phyloP scores from a whole-genome alignment of 208 protist genomes.

The Leishmania tropica region DNA sequence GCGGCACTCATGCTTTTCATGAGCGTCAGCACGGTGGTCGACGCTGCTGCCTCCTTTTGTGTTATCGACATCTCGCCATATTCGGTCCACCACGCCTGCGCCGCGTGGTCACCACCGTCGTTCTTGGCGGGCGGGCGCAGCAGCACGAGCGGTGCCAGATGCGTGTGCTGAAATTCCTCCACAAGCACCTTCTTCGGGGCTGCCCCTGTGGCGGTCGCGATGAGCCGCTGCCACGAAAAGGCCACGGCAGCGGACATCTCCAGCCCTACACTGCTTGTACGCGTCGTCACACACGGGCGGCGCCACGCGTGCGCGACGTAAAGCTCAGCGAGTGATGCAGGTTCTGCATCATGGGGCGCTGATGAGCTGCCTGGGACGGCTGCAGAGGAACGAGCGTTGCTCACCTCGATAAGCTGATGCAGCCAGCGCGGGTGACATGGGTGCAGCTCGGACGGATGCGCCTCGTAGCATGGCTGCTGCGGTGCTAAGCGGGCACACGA shows the following conservation, averaged over 20 bases:
- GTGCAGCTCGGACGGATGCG: neutral
- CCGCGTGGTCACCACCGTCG: neutral
- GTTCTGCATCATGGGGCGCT: neutral
- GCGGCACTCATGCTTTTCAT: constrained; percentile 3
- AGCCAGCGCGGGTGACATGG: constrained; percentile 16
- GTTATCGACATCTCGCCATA: neutral
- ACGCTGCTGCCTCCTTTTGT: neutral
- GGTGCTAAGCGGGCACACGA: constrained; percentile 17
- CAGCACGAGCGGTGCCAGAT: constrained; percentile 9
- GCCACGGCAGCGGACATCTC: constrained; percentile 1
- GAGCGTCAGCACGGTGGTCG: neutral
- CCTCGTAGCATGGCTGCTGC: neutral
- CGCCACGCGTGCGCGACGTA: constrained; percentile 22
- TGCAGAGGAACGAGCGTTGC: neutral
- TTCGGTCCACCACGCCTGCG: neutral
- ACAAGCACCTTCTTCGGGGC: neutral
- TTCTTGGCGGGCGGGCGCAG: neutral
- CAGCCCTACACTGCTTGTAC: constrained; percentile 15
- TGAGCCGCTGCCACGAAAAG: constrained; percentile 1
- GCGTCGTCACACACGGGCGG: constrained; percentile 25
- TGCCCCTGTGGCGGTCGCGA: neutral
- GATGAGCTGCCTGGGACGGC: neutral
- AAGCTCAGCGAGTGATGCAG: constrained; percentile 6
- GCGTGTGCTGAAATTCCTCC: neutral
- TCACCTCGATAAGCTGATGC: constrained; percentile 28